These are phyloP conservation scores for Citeromyces siamensis DNA, from an alignment of 1,139 yeast species.

Conservation along the genomic window DNA sequence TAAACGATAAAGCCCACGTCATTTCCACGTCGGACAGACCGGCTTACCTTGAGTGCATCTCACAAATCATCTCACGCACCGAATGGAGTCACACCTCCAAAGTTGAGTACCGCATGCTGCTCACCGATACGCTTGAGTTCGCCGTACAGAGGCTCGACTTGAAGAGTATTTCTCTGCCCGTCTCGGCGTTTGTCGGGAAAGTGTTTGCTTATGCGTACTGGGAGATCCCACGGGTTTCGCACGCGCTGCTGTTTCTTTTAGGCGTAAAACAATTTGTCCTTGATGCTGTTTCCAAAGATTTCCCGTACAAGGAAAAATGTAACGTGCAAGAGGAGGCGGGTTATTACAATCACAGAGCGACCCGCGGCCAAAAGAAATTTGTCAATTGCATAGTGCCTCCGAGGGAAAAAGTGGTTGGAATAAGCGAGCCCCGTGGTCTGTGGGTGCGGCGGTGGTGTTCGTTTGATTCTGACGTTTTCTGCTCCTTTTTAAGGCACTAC, in stretches of 20 bases:
- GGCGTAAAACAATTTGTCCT: neutral
- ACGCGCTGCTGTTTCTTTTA: constrained; percentile 46
- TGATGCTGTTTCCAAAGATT: neutral
- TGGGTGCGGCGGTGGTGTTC: constrained; percentile 64
- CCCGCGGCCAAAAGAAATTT: constrained; percentile 14
- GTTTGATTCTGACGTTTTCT: constrained; percentile 38
- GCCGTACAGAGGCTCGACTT: constrained; percentile 38
- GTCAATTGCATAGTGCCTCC: constrained; percentile 29
- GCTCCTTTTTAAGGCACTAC: constrained; percentile 67
- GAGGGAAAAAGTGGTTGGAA: constrained; percentile 39
- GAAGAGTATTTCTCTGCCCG: constrained; percentile 43
- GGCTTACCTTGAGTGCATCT: constrained; percentile 64
- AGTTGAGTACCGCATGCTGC: constrained; percentile 20
- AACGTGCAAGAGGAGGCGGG: too few relatives aligned
- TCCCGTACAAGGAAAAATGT: neutral
- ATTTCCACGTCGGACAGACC: constrained; percentile 43
- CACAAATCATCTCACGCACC: constrained; percentile 46
- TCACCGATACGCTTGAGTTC: constrained; percentile 44
- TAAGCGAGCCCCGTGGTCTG: constrained; percentile 46
- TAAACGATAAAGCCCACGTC: constrained; percentile 21
- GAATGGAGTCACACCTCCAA: constrained; percentile 39
- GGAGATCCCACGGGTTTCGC: constrained; percentile 47
- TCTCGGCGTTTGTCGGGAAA: constrained; percentile 73
- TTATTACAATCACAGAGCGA: too few relatives aligned
- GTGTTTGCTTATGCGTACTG: constrained; percentile 59